Percentiles rank a stretch among this genome's conserved stretches.
phyloP scores from a whole-genome alignment of 192 early-diverging fungal species.

The Coemansia biformis region DNA sequence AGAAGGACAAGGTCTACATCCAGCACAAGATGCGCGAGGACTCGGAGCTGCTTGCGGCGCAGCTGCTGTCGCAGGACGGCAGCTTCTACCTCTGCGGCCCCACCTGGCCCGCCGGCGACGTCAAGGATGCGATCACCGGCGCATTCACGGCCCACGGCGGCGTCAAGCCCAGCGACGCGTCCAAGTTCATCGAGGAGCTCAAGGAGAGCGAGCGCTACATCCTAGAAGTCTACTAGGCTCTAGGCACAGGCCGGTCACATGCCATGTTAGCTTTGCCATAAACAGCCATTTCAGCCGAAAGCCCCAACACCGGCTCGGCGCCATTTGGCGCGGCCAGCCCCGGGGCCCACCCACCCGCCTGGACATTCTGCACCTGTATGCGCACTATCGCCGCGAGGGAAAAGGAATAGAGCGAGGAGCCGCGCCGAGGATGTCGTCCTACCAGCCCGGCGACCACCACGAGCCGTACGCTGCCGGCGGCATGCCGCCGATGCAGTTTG shows the following conservation, averaged over 20 bases:
- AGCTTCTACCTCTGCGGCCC: slow-evolving; percentile 97
- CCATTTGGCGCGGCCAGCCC: no score
- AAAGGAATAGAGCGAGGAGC: no score
- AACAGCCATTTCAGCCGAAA: neutral
- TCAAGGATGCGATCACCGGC: slow-evolving; percentile 81
- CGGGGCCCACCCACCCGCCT: no score
- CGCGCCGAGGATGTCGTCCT: neutral
- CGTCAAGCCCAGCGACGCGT: slow-evolving; percentile 59
- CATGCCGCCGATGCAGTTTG: slow-evolving; percentile 4
- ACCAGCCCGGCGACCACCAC: neutral
- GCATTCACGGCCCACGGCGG: slow-evolving; percentile 62
- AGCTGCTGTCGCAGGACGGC: slow-evolving; percentile 70
- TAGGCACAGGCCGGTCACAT: slow-evolving; percentile 6
- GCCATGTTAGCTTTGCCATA: neutral
- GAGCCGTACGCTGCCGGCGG: neutral
- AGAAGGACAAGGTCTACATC: slow-evolving; percentile 91
- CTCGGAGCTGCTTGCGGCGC: slow-evolving; percentile 62
- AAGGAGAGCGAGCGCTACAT: slow-evolving; percentile 92
- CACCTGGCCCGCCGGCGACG: slow-evolving; percentile 93
- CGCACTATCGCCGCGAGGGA: no score
- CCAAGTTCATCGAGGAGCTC: slow-evolving; percentile 74
- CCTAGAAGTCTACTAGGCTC: slow-evolving; percentile 75
- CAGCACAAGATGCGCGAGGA: slow-evolving; percentile 94
- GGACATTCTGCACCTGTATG: no score
- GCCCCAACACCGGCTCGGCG: no score